Evolutionary conservation across 805 yeast species (phyloP), one percentile per base, ranked within the genome.

Genomic region (Ogataea neopini): DNA sequence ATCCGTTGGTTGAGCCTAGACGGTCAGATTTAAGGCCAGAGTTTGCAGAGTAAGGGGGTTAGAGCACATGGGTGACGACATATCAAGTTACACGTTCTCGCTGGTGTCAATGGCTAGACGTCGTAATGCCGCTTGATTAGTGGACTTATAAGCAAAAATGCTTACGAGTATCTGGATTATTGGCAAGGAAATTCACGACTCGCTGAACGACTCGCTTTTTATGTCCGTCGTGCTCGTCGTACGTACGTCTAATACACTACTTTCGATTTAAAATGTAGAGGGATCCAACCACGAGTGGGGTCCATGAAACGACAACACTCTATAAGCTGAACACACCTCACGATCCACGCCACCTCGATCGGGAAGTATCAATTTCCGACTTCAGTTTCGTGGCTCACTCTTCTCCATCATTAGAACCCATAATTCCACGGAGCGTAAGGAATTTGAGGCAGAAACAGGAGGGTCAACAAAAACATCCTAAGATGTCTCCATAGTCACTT

Each of bases 11-110:
- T 49, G 89, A 81, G 36, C 97, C 97, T 35, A 86, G 86, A 66
- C 81, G 97, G 60, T 81, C 95, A 1, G 96, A 91, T 62, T 70
- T 90, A 65, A 83, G 97, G 71, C 96, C 95, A 8, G 96, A 90
- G 66, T 80, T 58, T 49, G 75, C 76, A 10, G 76, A 71, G 45
- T 58, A 53, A 41, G n/a, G n/a, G n/a, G n/a, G n/a, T n/a, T n/a
- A n/a, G n/a, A n/a, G n/a, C n/a, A n/a, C n/a, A n/a, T n/a, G n/a
- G n/a, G n/a, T n/a, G n/a, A n/a, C n/a, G n/a, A n/a, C n/a, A n/a
- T n/a, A n/a, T n/a, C n/a, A n/a, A n/a, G n/a, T n/a, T n/a, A n/a
- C n/a, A n/a, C n/a, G n/a, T n/a, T n/a, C n/a, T n/a, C n/a, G n/a
- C n/a, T n/a, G n/a, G n/a, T n/a, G n/a, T n/a, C n/a, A n/a, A n/a